A percentile compares a stretch with the other conserved stretches of the same genome.
Conservation (phyloP, 139 green algal genomes). For the Micromonas pusilla region DNA sequence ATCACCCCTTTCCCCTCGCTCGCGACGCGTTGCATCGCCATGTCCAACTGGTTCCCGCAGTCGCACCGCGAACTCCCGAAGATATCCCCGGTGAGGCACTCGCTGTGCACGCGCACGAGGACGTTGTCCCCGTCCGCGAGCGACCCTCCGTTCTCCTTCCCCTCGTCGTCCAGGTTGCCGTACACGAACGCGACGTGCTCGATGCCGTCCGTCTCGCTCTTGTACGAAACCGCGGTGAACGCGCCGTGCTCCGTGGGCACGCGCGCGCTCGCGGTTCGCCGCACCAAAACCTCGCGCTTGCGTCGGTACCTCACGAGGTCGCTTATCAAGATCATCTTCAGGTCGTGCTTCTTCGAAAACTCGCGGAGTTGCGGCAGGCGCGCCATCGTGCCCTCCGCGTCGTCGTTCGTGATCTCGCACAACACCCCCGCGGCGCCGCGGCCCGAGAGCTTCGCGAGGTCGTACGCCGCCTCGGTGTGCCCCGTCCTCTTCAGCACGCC, state of each 20-base stretch:
- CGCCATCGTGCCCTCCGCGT: conserved; percentile 71
- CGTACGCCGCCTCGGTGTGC: conserved; percentile 90
- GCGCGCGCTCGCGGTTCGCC: conserved; percentile 38
- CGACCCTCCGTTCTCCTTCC: neutral
- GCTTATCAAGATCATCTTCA: conserved; percentile 85
- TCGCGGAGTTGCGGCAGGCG: conserved; percentile 67
- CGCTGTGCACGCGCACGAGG: conserved; percentile 47
- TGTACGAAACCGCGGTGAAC: conserved; percentile 35
- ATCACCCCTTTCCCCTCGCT: conserved; percentile 41
- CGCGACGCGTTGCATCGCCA: conserved; percentile 44
- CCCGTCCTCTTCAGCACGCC: conserved; percentile 72
- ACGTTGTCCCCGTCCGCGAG: conserved; percentile 33
- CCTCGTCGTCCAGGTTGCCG: conserved; percentile 22
- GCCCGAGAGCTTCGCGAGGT: conserved; percentile 80
- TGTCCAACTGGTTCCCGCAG: conserved; percentile 43
- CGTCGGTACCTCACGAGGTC: conserved; percentile 40
- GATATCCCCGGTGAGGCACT: conserved; percentile 55
- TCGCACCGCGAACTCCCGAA: conserved; percentile 45
- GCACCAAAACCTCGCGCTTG: conserved; percentile 34
- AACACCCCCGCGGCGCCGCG: conserved; percentile 83
- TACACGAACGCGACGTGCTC: conserved; percentile 54
- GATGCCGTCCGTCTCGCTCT: conserved; percentile 29
- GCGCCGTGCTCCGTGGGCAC: conserved; percentile 47
- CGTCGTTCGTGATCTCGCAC: conserved; percentile 86
- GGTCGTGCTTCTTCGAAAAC: conserved; percentile 69